Evolutionary conservation across 1,284 basidiomycete species (phyloP).

Genomic region (Gymnopus androsaceus): DNA sequence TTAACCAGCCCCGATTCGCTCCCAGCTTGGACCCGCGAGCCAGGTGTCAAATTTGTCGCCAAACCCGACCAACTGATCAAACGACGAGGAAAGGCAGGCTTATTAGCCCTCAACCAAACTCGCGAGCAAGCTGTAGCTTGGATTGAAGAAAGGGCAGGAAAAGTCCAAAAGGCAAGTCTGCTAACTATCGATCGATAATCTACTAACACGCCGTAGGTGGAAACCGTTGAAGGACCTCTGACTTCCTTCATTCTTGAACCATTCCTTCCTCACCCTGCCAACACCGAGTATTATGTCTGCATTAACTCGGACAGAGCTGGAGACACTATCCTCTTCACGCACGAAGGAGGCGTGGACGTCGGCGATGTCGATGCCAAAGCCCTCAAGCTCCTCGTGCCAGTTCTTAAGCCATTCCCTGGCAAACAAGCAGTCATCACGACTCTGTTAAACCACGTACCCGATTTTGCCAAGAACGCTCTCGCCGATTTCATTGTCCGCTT

Average conservation of each 20-base stretch:
- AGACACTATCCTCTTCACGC: conserved; percentile 97
- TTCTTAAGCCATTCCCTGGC: conserved; percentile 74
- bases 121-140: conserved; percentile 87
- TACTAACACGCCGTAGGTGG: no score
- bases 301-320: conserved; percentile 95
- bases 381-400: conserved; percentile 85
- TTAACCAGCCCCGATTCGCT: conserved; percentile 81
- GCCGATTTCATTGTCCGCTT: conserved; percentile 94
- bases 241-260: conserved; percentile 99
- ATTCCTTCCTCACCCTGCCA: conserved; percentile 92
- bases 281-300: conserved; percentile 98
- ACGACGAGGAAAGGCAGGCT: conserved; percentile 96
- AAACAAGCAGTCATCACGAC: conserved; percentile 75
- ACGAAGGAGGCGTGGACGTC: conserved; percentile 98
- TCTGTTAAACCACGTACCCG: conserved; percentile 80
- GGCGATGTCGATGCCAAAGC: conserved; percentile 99
- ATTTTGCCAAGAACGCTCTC: conserved; percentile 70
- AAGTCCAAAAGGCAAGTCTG: conserved; percentile 91
- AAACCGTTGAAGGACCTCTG: conserved; percentile 90
- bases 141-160: conserved; percentile 90
- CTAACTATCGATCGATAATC: no score
- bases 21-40: conserved; percentile 77
- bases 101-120: conserved; percentile 91
- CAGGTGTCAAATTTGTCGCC: conserved; percentile 78
- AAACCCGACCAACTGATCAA: conserved; percentile 99